Percentiles rank a stretch among this genome's conserved stretches.
Conservation (phyloP, 352 stramenopile species). For the Globisporangium canariense region DNA sequence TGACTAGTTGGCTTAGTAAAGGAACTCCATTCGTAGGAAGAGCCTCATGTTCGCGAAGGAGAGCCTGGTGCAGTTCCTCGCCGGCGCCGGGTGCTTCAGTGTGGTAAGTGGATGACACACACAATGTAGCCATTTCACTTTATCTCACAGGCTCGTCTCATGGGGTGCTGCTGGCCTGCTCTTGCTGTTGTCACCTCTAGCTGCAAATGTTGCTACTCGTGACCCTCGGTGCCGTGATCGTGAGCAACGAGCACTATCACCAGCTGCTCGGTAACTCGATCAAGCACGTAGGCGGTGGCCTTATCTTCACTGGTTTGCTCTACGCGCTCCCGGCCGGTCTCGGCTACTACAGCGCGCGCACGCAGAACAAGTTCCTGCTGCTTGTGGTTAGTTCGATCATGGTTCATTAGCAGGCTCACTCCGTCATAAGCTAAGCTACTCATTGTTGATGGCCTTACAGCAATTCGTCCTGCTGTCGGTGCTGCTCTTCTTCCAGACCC, state of each 20-base stretch:
- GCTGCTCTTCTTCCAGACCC: slow-evolving; percentile 56
- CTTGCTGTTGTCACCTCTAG: slow-evolving; percentile 8
- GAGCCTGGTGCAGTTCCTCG: slow-evolving; percentile 59
- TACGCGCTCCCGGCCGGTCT: slow-evolving; percentile 47
- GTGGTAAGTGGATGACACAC: slow-evolving; percentile 21
- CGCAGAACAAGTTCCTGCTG: slow-evolving; percentile 79
- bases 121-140: neutral
- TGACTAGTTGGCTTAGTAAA: neutral
- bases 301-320: slow-evolving; percentile 63
- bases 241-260: slow-evolving; percentile 58
- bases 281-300: slow-evolving; percentile 52
- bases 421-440: neutral
- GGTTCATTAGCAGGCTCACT: neutral
- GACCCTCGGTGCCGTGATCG: slow-evolving; percentile 42
- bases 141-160: neutral
- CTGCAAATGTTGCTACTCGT: slow-evolving; percentile 56
- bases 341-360: slow-evolving; percentile 47
- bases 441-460: slow-evolving; percentile 11
- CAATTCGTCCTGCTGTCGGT: slow-evolving; percentile 41
- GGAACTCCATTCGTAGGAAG: neutral
- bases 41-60: slow-evolving; percentile 55
- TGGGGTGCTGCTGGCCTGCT: neutral
- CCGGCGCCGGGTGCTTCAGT: slow-evolving; percentile 55
- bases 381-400: slow-evolving; percentile 30
- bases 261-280: slow-evolving; percentile 48